These are phyloP conservation scores for Plantago coronopus DNA, from an alignment of 305 asterid species.

Conservation along the genomic window DNA sequence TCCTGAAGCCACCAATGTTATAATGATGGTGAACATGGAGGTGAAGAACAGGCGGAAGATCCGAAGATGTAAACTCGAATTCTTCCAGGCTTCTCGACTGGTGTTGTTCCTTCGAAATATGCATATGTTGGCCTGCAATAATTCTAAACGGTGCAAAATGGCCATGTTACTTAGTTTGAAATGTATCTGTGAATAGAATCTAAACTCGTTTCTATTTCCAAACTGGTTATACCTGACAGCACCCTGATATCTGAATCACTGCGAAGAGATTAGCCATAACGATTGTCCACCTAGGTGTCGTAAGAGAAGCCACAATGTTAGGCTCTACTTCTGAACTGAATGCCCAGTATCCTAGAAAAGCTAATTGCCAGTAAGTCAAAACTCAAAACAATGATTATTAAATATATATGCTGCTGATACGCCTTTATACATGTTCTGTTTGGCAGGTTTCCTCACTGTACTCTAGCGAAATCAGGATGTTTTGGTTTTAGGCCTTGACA, in stretches of 20 bases:
- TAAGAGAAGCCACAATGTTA: conserved; percentile 47
- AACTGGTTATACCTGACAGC: conserved; percentile 57
- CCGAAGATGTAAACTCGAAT: conserved; percentile 19
- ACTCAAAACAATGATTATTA: conserved; percentile 38
- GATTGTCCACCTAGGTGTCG: conserved; percentile 43
- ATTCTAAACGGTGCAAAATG: conserved; percentile 26
- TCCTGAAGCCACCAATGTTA: conserved; percentile 46
- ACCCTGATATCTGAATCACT: conserved; percentile 55
- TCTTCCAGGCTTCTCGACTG: conserved; percentile 10
- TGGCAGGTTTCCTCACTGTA: conserved; percentile 44
- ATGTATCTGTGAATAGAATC: no score
- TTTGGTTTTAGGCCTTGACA: no score
- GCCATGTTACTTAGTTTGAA: no score
- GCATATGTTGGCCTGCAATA: conserved; percentile 61
- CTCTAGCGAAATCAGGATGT: conserved; percentile 28
- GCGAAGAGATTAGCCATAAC: conserved; percentile 60
- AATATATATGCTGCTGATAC: conserved; percentile 50
- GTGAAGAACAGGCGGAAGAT: conserved; percentile 36
- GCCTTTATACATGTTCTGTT: conserved; percentile 47
- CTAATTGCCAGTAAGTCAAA: conserved; percentile 51
- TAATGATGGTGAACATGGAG: conserved; percentile 31
- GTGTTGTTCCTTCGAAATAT: conserved; percentile 35
- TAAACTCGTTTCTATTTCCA: no score
- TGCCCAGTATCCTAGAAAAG: conserved; percentile 60
- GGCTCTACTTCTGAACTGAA: conserved; percentile 58